Evolutionary conservation across 768 basidiomycete genomes (phyloP).

Genomic region (Tephrocybe sp.): DNA sequence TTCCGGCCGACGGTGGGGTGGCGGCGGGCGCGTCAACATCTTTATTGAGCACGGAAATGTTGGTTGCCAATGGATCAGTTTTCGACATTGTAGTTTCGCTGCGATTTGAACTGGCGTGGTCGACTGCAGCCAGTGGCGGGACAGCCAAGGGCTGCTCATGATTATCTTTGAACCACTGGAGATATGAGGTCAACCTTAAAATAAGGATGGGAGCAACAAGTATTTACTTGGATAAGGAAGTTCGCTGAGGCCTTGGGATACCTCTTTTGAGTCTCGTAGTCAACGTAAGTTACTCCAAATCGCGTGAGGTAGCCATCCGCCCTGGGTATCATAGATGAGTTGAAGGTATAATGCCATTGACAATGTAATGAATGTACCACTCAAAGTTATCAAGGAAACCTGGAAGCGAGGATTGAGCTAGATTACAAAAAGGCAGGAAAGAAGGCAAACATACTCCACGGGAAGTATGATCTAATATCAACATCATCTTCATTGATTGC

Average conservation of each 20-base stretch:
- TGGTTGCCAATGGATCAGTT: neutral
- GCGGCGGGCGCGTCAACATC: neutral
- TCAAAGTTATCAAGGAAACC: constrained; percentile 73
- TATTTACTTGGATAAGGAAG: constrained; percentile 51
- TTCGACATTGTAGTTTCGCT: neutral
- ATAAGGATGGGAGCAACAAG: neutral
- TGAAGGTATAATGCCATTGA: neutral
- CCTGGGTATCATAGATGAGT: constrained; percentile 27
- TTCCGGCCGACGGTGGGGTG: neutral
- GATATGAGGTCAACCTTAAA: constrained; percentile 1
- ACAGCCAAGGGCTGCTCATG: constrained; percentile 9
- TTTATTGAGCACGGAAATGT: neutral
- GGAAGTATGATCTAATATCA: constrained; percentile 60
- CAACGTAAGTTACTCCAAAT: constrained; percentile 71
- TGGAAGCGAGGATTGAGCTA: constrained; percentile 22
- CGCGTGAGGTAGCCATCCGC: constrained; percentile 69
- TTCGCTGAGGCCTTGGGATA: constrained; percentile 62
- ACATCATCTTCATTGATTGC: constrained; percentile 66
- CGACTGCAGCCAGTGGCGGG: neutral
- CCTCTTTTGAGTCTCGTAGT: constrained; percentile 65
- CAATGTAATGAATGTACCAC: constrained; percentile 35
- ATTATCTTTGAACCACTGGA: constrained; percentile 39
- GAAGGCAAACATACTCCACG: constrained; percentile 50
- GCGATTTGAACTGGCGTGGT: neutral
- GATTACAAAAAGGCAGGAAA: neutral